Base-by-base conservation (phyloP, 1,284 basidiomycete genomes). In the Ceratobasidium sp. region DNA sequence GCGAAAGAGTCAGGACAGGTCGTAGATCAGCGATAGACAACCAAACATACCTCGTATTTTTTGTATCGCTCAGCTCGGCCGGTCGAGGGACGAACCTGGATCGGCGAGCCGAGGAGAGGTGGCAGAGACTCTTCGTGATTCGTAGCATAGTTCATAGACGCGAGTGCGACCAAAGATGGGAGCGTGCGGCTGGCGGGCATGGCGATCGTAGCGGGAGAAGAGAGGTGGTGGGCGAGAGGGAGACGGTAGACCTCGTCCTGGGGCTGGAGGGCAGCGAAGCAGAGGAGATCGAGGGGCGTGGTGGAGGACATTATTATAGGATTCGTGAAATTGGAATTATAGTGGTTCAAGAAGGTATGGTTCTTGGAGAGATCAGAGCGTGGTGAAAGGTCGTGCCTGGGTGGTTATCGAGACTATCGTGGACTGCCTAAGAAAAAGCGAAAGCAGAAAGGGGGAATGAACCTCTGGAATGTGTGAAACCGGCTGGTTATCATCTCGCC, bases 251-350 rank as follows among this genome's bases (percentile, higher is more conserved):
- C 43, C n/a, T 66, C 63, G 63, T 50, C 49, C 38, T 66, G 63
- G 23, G 63, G 63, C 63, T 66, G 63, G 63, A 66, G 63, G 63
- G 63, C 63, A 66, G 63, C 63, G 38, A 66, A 66, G 49, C 63
- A 66, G 43, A 66, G 63, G 63, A 66, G 63, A 66, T 66, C 63
- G 49, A 66, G 63, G 43, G 63, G 63, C 38, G 63, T 66, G 46
- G 63, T 32, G 49, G 63, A 66, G 43, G 63, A 52, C 63, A 66
- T 66, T 66, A 66, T 52, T 66, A 66, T 63, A 66, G 47, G 30
- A 6, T 50, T 47, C 49, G 47, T 47, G 26, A 35, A 49, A 66
- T 66, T 66, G 63, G 63, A 66, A 66, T 66, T 66, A 66, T 52
- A 66, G 23, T 30, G 63, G 54, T 66, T 50, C 49, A 50, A n/a